Percentiles rank a stretch among this genome's conserved stretches.
Conservation (phyloP, 176 grass and related monocot species). For the Tuctoria greenei region DNA sequence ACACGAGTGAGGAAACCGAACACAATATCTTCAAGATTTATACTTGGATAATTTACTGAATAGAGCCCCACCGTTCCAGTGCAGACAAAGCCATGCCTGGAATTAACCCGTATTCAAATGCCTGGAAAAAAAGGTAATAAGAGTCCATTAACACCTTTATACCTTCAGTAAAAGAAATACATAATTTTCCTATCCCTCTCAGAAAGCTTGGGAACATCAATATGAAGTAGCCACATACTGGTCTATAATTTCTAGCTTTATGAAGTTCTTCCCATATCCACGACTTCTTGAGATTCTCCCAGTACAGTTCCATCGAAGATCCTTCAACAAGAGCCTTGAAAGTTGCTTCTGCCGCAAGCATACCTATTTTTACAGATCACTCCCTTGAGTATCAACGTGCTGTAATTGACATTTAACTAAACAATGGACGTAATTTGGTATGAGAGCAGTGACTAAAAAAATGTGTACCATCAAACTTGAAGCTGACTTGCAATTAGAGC, state of each 20-base stretch:
- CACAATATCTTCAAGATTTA: slow-evolving; percentile 8
- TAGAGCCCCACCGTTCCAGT: slow-evolving; percentile 69
- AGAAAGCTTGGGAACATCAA: neutral
- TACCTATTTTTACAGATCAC: slow-evolving; percentile 57
- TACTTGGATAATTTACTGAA: slow-evolving; percentile 4
- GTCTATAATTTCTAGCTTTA: slow-evolving; percentile 86
- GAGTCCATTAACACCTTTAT: slow-evolving; percentile 14
- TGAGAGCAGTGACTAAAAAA: neutral
- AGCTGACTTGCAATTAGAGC: neutral
- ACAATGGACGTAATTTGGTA: neutral
- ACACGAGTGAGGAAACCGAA: slow-evolving; percentile 30
- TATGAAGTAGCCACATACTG: slow-evolving; percentile 54
- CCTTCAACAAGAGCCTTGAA: slow-evolving; percentile 74
- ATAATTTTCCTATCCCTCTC: neutral
- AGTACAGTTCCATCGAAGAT: slow-evolving; percentile 82
- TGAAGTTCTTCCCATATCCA: slow-evolving; percentile 98
- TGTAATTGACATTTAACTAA: neutral
- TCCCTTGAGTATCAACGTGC: slow-evolving; percentile 32
- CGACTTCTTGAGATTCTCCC: slow-evolving; percentile 84
- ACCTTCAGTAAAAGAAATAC: neutral
- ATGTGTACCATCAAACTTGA: neutral
- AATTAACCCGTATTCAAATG: slow-evolving; percentile 89
- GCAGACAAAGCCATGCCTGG: slow-evolving; percentile 88
- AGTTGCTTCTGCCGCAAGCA: slow-evolving; percentile 82
- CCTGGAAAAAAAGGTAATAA: slow-evolving; percentile 50